Base-by-base conservation (phyloP, 148 eudicot genomes). In the Diospyros lotus region DNA sequence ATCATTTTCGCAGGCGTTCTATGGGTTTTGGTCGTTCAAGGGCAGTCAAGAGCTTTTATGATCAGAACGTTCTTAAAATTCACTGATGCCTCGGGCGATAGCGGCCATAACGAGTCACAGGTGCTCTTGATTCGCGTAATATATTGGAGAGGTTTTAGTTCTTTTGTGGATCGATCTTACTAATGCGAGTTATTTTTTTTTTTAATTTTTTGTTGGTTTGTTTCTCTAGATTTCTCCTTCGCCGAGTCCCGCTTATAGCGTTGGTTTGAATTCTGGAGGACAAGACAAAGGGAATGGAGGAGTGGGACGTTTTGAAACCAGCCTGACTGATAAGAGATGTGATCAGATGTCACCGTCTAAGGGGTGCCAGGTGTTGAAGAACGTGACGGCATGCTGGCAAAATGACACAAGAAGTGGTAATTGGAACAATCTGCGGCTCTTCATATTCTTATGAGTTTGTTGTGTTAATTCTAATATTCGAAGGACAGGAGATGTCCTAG, bases 401-500 rank as follows among this genome's bases (percentile, higher is more conserved):
- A 9, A 45, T 59, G 75, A 28, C 28, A 28, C 54, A 44, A 56
- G 46, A 60, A 60, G 7, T 73, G 75, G 75, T 73, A 73, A 60
- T 61, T 61, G 8, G 61, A 45, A 73, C 48, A 28, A 12, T 41
- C 13, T 73, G 46, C 14, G 15, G 10, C 52, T 15, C n/a, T 58
- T 44, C 53, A 58, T 71, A 43, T 43, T 17, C 14, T 14, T 39
- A 43, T 45, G 55, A 58, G 28, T 28, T 18, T 58, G 75, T 59
- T 43, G 13, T 56, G 1, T 43, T 71, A 18, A 15, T 53, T 69
- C 44, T 28, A 12, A 53, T 69, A 9, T 13, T 3, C 73, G 13
- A 40, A 5, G 60, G 12, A 0, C 13, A 56, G 13, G 3, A 56
- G 12, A 10, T 10, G 9, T 6, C 10, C 6, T n/a, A 64, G 13